These are phyloP conservation scores for Mediolabrus comicus DNA, from an alignment of 108 stramenopile species.

Conservation along the genomic window DNA sequence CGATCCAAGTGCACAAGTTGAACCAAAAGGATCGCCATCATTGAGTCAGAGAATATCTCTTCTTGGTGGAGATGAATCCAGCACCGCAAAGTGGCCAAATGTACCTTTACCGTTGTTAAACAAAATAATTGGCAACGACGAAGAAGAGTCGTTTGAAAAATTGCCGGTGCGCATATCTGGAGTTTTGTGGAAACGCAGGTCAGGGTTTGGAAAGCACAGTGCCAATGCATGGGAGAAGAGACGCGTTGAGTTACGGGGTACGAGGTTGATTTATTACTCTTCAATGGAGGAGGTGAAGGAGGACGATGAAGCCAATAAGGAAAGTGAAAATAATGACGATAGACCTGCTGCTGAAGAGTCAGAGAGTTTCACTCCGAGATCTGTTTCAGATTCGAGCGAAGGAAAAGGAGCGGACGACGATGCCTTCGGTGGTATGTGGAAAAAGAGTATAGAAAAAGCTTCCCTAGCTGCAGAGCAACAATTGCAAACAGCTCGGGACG, in stretches of 20 bases:
- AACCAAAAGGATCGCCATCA: background rate
- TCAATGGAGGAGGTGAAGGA: slow-evolving; percentile 16
- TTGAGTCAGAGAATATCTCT: background rate
- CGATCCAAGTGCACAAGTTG: slow-evolving; percentile 6
- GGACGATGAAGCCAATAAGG: slow-evolving; percentile 13
- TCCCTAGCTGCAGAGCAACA: slow-evolving; percentile 34
- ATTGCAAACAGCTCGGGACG: slow-evolving; percentile 27
- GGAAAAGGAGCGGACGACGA: background rate
- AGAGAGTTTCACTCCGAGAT: background rate
- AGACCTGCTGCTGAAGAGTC: background rate
- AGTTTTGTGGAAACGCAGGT: slow-evolving; percentile 43
- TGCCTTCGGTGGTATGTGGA: background rate
- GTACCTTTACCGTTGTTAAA: background rate
- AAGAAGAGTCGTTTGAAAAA: background rate
- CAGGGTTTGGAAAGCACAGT: slow-evolving; percentile 33
- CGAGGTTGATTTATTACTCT: slow-evolving; percentile 36
- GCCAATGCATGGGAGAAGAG: slow-evolving; percentile 39
- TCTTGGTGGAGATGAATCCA: background rate
- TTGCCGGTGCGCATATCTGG: slow-evolving; percentile 25
- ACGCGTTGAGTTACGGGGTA: slow-evolving; percentile 32
- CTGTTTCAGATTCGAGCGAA: background rate
- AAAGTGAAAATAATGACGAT: background rate
- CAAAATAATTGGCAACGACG: background rate
- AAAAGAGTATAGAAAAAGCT: slow-evolving; percentile 27
- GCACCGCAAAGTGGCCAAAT: background rate